Evolutionary conservation across 75 land plant genomes (phyloP).

Genomic region (Sequoia sempervirens): DNA sequence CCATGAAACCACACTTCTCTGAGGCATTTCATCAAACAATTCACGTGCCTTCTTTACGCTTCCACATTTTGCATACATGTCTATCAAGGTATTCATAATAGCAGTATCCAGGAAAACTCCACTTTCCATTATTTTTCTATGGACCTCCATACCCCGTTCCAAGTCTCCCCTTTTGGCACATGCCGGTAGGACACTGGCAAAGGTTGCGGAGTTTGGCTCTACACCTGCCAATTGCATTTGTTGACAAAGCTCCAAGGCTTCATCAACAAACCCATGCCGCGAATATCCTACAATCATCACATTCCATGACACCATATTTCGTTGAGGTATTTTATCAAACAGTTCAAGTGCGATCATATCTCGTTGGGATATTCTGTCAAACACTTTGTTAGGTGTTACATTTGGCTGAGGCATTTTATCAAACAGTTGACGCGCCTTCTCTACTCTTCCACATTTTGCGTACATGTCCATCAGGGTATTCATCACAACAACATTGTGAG

Average conservation of each 20-base stretch:
- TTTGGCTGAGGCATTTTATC: constrained; percentile 10
- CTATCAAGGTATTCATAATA: neutral
- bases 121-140: neutral
- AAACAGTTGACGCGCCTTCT: constrained; percentile 16
- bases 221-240: constrained; percentile 8
- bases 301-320: constrained; percentile 11
- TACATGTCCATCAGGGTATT: constrained; percentile 17
- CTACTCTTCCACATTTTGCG: constrained; percentile 19
- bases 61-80: constrained; percentile 10
- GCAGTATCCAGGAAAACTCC: neutral
- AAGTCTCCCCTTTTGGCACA: neutral
- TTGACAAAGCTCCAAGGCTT: constrained; percentile 9
- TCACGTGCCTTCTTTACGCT: neutral
- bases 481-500: neutral
- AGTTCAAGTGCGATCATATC: neutral
- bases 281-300: constrained; percentile 15
- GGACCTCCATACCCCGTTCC: neutral
- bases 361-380: neutral
- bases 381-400: neutral
- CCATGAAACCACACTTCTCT: neutral
- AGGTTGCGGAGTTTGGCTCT: constrained; percentile 6
- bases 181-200: neutral
- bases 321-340: neutral
- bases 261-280: neutral
- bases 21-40: constrained; percentile 4